A percentile compares a stretch with the other conserved stretches of the same genome.
Conservation (phyloP, 2,329 filamentous ascomycete species). For the Lasiodiplodia sp. region DNA sequence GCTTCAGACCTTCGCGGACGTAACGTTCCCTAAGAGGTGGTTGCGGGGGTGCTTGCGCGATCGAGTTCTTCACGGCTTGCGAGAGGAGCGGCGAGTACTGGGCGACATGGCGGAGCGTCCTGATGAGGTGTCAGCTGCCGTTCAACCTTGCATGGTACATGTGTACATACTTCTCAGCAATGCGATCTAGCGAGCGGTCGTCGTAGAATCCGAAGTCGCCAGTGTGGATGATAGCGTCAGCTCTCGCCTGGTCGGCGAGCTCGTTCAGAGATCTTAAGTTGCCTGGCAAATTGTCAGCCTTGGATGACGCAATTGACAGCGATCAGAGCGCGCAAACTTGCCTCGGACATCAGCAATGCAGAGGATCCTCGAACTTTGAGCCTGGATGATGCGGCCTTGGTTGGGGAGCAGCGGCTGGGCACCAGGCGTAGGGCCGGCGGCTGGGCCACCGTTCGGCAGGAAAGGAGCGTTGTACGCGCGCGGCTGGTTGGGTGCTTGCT, state of each 20-base stretch:
- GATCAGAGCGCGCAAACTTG: conserved; percentile 37
- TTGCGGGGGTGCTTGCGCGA: conserved; percentile 72
- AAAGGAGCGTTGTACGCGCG: conserved; percentile 57
- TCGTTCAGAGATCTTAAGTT: conserved; percentile 96
- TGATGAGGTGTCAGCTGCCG: conserved; percentile 47
- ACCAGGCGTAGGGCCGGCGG: conserved; percentile 52
- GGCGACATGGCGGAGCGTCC: conserved; percentile 96
- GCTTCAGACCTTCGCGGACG: conserved; percentile 78
- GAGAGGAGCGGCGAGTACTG: conserved; percentile 96
- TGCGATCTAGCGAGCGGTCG: conserved; percentile 91
- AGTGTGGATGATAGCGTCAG: conserved; percentile 98
- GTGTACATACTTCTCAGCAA: conserved; percentile 88
- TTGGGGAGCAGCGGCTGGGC: conserved; percentile 59
- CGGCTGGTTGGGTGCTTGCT: conserved; percentile 60
- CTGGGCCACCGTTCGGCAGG: conserved; percentile 55
- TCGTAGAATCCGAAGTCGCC: conserved; percentile 99
- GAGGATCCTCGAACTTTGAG: conserved; percentile 56
- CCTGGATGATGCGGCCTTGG: conserved; percentile 60
- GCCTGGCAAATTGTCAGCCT: conserved; percentile 62
- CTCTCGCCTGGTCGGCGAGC: conserved; percentile 90
- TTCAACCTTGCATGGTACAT: conserved; percentile 31
- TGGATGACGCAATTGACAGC: conserved; percentile 7
- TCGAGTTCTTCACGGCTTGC: conserved; percentile 73
- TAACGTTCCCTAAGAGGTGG: conserved; percentile 83
- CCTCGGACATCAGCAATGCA: conserved; percentile 62